A percentile compares a stretch with the other conserved stretches of the same genome.
Conservation (phyloP, 345 rosid genomes). For the Hypericum perforatum region DNA sequence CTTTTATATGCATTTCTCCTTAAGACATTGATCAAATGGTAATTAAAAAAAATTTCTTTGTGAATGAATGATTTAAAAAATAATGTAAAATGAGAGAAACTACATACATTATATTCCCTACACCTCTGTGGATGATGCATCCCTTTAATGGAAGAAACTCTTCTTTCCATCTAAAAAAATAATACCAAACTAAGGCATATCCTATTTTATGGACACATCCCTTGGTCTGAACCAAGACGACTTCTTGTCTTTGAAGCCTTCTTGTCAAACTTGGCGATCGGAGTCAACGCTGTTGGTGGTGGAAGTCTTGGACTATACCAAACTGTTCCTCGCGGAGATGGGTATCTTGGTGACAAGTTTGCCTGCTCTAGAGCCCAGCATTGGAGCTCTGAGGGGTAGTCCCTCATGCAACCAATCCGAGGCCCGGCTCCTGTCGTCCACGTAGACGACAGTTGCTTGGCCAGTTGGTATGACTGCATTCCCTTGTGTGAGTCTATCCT, state of each 20-base stretch:
- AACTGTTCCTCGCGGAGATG: slow-evolving; percentile 12
- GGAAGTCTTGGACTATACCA: slow-evolving; percentile 10
- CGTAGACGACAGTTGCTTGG: slow-evolving; percentile 51
- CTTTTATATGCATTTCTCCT: no score
- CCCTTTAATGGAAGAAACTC: not conserved
- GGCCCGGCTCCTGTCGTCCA: slow-evolving; percentile 98
- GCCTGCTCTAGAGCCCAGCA: slow-evolving; percentile 57
- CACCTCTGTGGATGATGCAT: no score
- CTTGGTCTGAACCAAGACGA: slow-evolving; percentile 14
- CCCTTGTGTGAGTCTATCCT: slow-evolving; percentile 76
- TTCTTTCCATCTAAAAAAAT: slow-evolving; percentile 4
- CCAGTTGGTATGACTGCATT: slow-evolving; percentile 66
- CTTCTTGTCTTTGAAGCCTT: slow-evolving; percentile 15
- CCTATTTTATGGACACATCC: slow-evolving; percentile 5
- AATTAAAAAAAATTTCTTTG: no score
- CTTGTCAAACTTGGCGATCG: slow-evolving; percentile 8
- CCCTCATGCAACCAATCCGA: slow-evolving; percentile 90
- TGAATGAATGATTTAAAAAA: no score
- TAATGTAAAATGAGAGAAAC: no score
- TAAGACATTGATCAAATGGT: no score
- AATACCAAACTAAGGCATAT: slow-evolving; percentile 4
- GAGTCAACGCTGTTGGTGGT: slow-evolving; percentile 9
- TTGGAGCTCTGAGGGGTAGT: slow-evolving; percentile 80
- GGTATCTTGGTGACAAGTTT: slow-evolving; percentile 54
- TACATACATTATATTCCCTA: no score